A percentile compares a stretch with the other conserved stretches of the same genome.
Evolutionary conservation across 495 filamentous ascomycete genomes (phyloP).

Genomic region (Xylaria acuta): DNA sequence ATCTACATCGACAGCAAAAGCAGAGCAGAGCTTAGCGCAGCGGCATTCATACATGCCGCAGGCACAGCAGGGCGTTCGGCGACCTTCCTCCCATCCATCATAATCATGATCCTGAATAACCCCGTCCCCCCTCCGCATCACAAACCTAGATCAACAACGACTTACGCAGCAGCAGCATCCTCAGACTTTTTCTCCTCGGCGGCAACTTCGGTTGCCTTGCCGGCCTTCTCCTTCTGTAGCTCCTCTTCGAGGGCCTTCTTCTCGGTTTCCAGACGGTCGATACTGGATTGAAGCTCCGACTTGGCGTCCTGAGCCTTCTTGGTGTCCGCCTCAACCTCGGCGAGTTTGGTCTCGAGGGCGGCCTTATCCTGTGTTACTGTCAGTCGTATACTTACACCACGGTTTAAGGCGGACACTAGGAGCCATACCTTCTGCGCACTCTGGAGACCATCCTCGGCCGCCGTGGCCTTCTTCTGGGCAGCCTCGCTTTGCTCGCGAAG

Average conservation of each 20-base stretch:
- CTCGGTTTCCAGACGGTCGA: slow-evolving; percentile 17
- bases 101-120: not conserved
- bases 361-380: slow-evolving; percentile 22
- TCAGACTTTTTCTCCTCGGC: slow-evolving; percentile 15
- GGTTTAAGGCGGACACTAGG: not conserved
- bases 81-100: slow-evolving; percentile 2
- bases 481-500: slow-evolving; percentile 16
- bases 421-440: slow-evolving; percentile 8
- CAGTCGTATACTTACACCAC: slow-evolving; percentile 2
- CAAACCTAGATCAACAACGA: not conserved
- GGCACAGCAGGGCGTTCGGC: not conserved
- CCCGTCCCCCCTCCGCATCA: not conserved
- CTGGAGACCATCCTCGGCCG: slow-evolving; percentile 16
- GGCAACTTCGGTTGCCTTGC: not conserved
- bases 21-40: slow-evolving; percentile 11
- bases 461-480: slow-evolving; percentile 6
- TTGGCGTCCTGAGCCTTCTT: slow-evolving; percentile 23
- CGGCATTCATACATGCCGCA: slow-evolving; percentile 18
- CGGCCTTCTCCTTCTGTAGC: slow-evolving; percentile 14
- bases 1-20: slow-evolving; percentile 29
- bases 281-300: slow-evolving; percentile 13
- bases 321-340: slow-evolving; percentile 15
- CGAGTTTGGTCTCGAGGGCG: slow-evolving; percentile 17
- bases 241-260: slow-evolving; percentile 19
- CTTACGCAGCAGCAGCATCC: not conserved